Evolutionary conservation across 768 basidiomycete genomes (phyloP).

Genomic region (Termitomyces sp.): DNA sequence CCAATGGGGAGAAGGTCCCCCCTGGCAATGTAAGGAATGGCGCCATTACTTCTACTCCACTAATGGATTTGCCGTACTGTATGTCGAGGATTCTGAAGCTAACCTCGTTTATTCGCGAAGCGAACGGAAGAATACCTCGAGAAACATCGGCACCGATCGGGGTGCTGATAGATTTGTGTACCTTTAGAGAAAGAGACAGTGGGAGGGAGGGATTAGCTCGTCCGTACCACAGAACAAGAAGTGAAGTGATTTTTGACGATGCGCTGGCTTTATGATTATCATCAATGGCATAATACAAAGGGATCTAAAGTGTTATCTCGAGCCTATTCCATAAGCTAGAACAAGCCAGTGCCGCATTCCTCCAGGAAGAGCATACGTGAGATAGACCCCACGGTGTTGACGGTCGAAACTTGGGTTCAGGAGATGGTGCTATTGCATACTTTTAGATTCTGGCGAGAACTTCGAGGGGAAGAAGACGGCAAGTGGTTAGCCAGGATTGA

Average conservation of each 20-base stretch:
- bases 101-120: no score
- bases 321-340: not conserved
- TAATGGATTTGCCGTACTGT: no score
- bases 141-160: no score
- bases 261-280: not conserved
- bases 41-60: no score
- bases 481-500: not conserved
- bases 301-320: not conserved
- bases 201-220: not conserved
- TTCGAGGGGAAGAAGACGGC: not conserved
- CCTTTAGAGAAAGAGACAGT: not conserved
- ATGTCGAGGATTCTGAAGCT: no score
- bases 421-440: not conserved
- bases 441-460: not conserved
- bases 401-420: no score
- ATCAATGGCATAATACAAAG: no score
- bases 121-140: no score
- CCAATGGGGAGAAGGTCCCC: no score
- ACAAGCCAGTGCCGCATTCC: not conserved
- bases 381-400: not conserved
- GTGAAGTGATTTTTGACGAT: not conserved
- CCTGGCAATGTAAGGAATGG: no score
- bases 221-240: not conserved
- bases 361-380: conserved; percentile 1
- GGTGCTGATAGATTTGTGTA: no score